These are phyloP conservation scores for Telfairia occidentalis DNA, from an alignment of 331 rosid genomes.

Conservation along the genomic window DNA sequence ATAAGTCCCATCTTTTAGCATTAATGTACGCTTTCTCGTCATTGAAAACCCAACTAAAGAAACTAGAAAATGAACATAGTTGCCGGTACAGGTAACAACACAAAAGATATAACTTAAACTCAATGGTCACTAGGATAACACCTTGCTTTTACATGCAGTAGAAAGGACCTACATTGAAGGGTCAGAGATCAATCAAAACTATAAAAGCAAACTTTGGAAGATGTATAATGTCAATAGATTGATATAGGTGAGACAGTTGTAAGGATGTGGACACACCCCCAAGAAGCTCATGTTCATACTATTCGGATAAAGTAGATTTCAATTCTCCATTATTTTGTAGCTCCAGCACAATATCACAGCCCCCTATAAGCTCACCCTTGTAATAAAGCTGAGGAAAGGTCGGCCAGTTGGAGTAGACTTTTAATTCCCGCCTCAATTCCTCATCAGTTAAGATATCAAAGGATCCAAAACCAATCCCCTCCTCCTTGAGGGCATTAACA, in stretches of 20 bases:
- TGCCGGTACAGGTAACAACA: neutral
- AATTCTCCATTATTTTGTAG: slow-evolving; percentile 61
- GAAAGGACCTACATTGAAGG: slow-evolving; percentile 2
- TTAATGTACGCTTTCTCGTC: neutral
- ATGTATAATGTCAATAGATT: neutral
- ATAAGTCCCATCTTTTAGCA: neutral
- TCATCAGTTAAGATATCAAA: slow-evolving; percentile 71
- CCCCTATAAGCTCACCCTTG: slow-evolving; percentile 83
- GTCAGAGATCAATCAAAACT: neutral
- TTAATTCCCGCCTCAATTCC: slow-evolving; percentile 81
- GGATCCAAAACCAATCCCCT: slow-evolving; percentile 59
- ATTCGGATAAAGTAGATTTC: slow-evolving; percentile 67
- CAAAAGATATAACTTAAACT: neutral
- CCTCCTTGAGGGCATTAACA: slow-evolving; percentile 51
- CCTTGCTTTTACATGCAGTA: slow-evolving; percentile 3
- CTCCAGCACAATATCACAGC: slow-evolving; percentile 81
- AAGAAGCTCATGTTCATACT: slow-evolving; percentile 3
- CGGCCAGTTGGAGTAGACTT: slow-evolving; percentile 86
- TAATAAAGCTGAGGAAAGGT: slow-evolving; percentile 88
- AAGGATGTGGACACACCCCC: neutral
- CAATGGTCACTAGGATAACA: neutral
- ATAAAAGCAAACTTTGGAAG: neutral
- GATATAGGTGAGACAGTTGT: neutral
- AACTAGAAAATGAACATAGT: neutral
- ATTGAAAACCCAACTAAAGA: neutral